These are phyloP conservation scores for Thielaviopsis populi DNA, from an alignment of 2,329 filamentous ascomycete genomes.

Conservation along the genomic window DNA sequence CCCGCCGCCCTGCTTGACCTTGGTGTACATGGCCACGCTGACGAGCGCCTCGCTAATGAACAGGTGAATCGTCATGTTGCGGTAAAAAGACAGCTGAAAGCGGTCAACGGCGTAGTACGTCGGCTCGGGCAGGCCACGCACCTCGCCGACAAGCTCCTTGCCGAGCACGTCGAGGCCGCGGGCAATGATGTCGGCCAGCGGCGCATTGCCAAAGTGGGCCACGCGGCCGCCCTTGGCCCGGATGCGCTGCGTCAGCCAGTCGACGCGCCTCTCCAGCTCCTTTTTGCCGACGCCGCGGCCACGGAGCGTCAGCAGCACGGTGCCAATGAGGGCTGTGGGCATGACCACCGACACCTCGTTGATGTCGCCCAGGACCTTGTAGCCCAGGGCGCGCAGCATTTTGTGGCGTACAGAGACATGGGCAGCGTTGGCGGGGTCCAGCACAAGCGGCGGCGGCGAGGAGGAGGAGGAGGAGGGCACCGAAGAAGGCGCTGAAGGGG, in stretches of 20 bases:
- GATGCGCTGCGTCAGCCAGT: slow-evolving; percentile 77
- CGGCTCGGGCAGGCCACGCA: slow-evolving; percentile 69
- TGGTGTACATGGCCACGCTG: slow-evolving; percentile 77
- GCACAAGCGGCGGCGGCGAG: no score
- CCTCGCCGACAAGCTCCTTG: slow-evolving; percentile 67
- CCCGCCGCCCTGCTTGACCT: slow-evolving; percentile 81
- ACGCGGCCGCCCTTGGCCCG: slow-evolving; percentile 78
- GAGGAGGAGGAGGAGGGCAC: slow-evolving; percentile 25
- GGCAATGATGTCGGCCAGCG: slow-evolving; percentile 69
- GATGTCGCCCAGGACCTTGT: slow-evolving; percentile 84
- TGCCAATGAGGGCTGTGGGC: slow-evolving; percentile 92
- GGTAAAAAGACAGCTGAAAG: slow-evolving; percentile 95
- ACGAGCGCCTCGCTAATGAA: slow-evolving; percentile 91
- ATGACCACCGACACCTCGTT: slow-evolving; percentile 95
- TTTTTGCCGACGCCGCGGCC: slow-evolving; percentile 80
- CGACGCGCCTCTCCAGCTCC: slow-evolving; percentile 71
- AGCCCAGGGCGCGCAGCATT: slow-evolving; percentile 73
- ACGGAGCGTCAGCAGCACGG: slow-evolving; percentile 76
- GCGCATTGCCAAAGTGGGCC: slow-evolving; percentile 74
- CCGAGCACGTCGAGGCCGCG: slow-evolving; percentile 84
- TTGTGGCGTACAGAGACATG: slow-evolving; percentile 47
- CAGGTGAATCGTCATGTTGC: slow-evolving; percentile 98
- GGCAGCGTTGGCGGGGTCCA: slow-evolving; percentile 26
- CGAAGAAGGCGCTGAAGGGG: slow-evolving; percentile 31
- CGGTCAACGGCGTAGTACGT: slow-evolving; percentile 91